Percentiles rank a stretch among this genome's conserved stretches.
Evolutionary conservation across 1,284 basidiomycete genomes (phyloP).

Genomic region (Pyrrhoderma lamaoense): DNA sequence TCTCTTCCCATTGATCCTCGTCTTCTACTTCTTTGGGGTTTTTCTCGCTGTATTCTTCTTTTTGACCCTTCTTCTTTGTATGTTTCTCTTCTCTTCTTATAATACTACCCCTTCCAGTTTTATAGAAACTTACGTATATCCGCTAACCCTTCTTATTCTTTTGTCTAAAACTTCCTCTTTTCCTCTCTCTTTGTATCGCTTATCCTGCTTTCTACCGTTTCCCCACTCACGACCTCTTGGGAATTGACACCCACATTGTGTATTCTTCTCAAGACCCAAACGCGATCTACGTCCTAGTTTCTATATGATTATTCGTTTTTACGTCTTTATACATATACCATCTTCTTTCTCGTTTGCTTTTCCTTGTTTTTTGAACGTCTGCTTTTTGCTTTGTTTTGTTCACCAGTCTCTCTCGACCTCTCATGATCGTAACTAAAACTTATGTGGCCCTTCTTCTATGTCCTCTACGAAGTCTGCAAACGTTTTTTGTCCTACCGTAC

Average conservation of each 20-base stretch:
- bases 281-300: no score
- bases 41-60: not conserved
- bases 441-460: not conserved
- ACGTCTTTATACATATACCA: no score
- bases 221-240: not conserved
- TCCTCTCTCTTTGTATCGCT: not conserved
- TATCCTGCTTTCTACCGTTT: not conserved
- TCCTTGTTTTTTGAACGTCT: no score
- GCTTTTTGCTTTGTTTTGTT: no score
- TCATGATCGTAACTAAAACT: no score
- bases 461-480: not conserved
- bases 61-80: not conserved
- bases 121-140: slow-evolving; percentile 3
- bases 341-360: no score
- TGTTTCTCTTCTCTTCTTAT: not conserved
- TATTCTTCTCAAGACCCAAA: not conserved
- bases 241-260: not conserved
- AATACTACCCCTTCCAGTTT: not conserved
- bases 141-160: not conserved
- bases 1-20: not conserved
- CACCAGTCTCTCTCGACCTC: no score
- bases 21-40: not conserved
- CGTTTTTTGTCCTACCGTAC: not conserved
- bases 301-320: no score
- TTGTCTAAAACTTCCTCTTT: not conserved